Conservation (phyloP, 305 asterid genomes). For the Solanum hybrid region DNA sequence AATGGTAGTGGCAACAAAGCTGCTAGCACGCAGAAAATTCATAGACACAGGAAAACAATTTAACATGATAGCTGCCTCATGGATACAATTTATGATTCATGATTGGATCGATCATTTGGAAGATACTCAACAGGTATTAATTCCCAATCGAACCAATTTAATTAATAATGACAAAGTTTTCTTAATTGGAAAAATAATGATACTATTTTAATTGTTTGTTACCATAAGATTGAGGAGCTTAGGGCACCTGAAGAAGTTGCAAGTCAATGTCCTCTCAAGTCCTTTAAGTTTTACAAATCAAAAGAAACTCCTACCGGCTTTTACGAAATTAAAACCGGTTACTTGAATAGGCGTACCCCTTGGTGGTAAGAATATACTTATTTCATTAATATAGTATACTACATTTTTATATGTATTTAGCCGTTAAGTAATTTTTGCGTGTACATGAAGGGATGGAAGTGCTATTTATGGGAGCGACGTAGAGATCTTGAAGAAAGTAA, state of each 20-base stretch:
- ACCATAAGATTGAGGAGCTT: constrained; percentile 27
- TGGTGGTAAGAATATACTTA: constrained; percentile 38
- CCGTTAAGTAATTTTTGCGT: not conserved
- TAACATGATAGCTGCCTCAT: constrained; percentile 56
- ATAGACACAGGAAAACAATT: constrained; percentile 52
- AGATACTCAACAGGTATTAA: constrained; percentile 25
- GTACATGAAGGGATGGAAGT: not conserved
- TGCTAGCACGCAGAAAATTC: constrained; percentile 30
- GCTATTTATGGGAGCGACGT: not conserved
- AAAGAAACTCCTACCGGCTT: constrained; percentile 27
- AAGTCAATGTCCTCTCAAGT: constrained; percentile 41
- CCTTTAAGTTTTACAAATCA: constrained; percentile 40
- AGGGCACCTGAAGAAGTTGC: constrained; percentile 42
- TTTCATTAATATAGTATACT: not conserved
- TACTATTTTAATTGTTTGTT: not conserved
- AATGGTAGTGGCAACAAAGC: constrained; percentile 50
- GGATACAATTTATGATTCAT: constrained; percentile 71
- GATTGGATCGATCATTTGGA: constrained; percentile 61
- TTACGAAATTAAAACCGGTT: constrained; percentile 32
- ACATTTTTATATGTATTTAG: not conserved
- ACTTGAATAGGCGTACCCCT: constrained; percentile 39
- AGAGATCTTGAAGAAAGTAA: not conserved
- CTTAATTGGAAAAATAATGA: no score
- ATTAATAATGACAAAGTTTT: no score
- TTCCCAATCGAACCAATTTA: no score